phyloP scores from a whole-genome alignment of 2,329 filamentous ascomycete species.

The Sporothrix variecibatus region DNA sequence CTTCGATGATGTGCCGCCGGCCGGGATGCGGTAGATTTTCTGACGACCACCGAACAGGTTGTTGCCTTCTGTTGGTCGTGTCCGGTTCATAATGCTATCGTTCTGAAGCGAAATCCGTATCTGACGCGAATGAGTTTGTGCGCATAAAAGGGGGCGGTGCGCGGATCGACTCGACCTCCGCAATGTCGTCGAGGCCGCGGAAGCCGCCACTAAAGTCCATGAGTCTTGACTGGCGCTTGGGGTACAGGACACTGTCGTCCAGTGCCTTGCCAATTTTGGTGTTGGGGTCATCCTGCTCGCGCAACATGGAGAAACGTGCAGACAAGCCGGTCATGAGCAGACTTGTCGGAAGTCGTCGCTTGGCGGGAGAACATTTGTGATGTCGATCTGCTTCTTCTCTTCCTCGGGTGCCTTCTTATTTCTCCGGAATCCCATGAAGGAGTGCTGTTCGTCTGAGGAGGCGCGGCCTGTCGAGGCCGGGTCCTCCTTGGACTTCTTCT shows the following conservation, averaged over 20 bases:
- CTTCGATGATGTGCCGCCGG: conserved; percentile 49
- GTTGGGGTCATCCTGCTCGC: conserved; percentile 89
- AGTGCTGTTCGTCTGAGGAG: conserved; percentile 57
- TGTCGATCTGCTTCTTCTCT: conserved; percentile 68
- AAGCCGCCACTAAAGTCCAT: conserved; percentile 66
- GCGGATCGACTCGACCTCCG: conserved; percentile 82
- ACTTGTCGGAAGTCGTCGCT: conserved; percentile 94
- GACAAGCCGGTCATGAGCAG: conserved; percentile 93
- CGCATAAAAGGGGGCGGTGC: conserved; percentile 60
- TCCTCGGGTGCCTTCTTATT: conserved; percentile 57
- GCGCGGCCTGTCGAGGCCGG: conserved; percentile 41
- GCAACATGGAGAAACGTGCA: conserved; percentile 92
- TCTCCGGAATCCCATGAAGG: conserved; percentile 53
- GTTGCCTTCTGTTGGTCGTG: conserved; percentile 85
- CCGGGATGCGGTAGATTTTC: conserved; percentile 87
- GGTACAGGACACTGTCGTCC: conserved; percentile 88
- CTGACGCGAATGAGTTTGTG: conserved; percentile 66
- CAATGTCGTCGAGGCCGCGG: conserved; percentile 73
- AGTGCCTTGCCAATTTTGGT: conserved; percentile 91
- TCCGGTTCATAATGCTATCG: conserved; percentile 78
- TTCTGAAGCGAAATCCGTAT: conserved; percentile 63
- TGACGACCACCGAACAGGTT: conserved; percentile 92
- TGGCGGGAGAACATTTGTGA: conserved; percentile 73
- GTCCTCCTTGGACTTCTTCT: conserved; percentile 69
- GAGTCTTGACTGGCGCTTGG: conserved; percentile 77